Base-by-base conservation (phyloP, 495 filamentous ascomycete genomes). In the Clavariopsis aquatica region DNA sequence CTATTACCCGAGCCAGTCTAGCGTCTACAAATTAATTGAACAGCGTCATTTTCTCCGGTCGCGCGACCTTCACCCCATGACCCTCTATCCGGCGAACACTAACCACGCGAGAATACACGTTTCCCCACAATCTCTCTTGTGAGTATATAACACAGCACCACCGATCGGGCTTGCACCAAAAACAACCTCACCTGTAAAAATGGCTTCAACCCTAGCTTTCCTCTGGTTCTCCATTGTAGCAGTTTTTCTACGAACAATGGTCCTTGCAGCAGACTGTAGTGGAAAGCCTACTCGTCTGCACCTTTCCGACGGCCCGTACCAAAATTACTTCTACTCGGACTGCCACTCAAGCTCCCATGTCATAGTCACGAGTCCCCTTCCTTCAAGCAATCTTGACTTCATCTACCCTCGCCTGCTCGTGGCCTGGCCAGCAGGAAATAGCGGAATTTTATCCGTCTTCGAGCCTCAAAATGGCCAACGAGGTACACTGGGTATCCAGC, bases 391-490 rank as follows among this genome's bases (percentile, higher is more conserved):
- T 55, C 77, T 87, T 0, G 78, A 74, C 4, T 65, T 82, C 43
- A 85, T 85, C 57, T 71, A 77, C 0, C 84, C 84, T 20, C 77
- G 84, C 52, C 69, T 87, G 51, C 74, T 88, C 13, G 71, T 87
- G 45, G 85, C 85, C 12, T 88, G 85, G 85, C 84, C 85, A 9
- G 83, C 85, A 10, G 85, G 85, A 12, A 83, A 88, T 69, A 87
- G 84, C 57, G 85, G 85, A 28, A 76, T 80, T 28, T 78, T 78
- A 7, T 69, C 79, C 2, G 86, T 78, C 69, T 87, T 87, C 57
- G 73, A 73, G 23, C 80, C 85, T 1, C 65, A 78, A 34, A 83
- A 80, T 65, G 81, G 81, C 24, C 64, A 75, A 26, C 83, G 85
- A 56, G 82, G 83, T n/a, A 78, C 78, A 1, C 75, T 88, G 7